phyloP scores from a whole-genome alignment of 257 asterid genomes.

The Solanum infundibuliforme region DNA sequence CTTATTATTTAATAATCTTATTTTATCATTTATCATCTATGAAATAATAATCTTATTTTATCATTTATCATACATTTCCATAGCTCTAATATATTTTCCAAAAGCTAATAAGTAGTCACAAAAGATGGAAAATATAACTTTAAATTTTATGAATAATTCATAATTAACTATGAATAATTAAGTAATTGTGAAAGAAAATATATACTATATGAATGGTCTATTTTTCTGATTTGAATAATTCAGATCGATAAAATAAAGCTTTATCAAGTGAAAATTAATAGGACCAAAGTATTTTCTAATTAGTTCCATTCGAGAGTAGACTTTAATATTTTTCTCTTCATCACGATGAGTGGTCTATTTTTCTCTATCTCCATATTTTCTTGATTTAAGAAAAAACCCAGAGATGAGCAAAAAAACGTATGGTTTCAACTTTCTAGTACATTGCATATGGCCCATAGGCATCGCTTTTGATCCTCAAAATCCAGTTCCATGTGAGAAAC shows the following conservation, averaged over 20 bases:
- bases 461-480: background rate
- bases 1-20: too few species aligned
- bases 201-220: too few species aligned
- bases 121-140: too few species aligned
- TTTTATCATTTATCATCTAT: too few species aligned
- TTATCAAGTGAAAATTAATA: background rate
- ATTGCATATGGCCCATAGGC: constrained; percentile 5
- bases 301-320: background rate
- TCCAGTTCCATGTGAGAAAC: constrained; percentile 17
- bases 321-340: background rate
- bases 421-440: constrained; percentile 32
- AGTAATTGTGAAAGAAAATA: too few species aligned
- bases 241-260: background rate
- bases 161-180: background rate
- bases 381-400: background rate
- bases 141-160: too few species aligned
- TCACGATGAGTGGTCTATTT: background rate
- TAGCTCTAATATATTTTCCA: too few species aligned
- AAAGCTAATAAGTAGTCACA: too few species aligned
- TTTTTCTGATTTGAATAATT: background rate
- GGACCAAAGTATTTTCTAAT: background rate
- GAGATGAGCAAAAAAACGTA: background rate
- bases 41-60: too few species aligned
- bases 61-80: too few species aligned
- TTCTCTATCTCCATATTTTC: background rate